These are phyloP conservation scores for Hydnomerulius pinastri DNA, from an alignment of 768 basidiomycete species.

Conservation along the genomic window DNA sequence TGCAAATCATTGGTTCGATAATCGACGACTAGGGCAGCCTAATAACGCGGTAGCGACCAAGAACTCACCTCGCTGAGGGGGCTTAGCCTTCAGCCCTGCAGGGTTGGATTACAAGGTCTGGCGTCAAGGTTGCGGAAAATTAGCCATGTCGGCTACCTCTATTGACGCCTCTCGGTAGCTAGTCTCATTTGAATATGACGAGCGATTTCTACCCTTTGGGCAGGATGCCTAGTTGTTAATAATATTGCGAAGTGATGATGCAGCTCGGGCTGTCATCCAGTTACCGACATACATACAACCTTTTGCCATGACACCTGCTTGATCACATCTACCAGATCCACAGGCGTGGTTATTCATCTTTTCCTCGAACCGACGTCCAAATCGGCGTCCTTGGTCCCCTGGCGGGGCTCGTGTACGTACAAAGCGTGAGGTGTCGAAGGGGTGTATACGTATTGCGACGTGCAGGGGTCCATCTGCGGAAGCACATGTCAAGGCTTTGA, in stretches of 20 bases:
- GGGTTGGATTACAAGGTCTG: not conserved
- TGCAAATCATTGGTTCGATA: slow-evolving; percentile 12
- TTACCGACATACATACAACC: not conserved
- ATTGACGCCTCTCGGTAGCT: not conserved
- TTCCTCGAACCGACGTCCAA: slow-evolving; percentile 1
- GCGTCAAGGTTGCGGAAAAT: not conserved
- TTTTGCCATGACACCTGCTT: slow-evolving; percentile 14
- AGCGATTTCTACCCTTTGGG: slow-evolving; percentile 1
- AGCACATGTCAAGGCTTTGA: slow-evolving; percentile 7
- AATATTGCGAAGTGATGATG: slow-evolving; percentile 9
- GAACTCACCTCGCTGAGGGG: not conserved
- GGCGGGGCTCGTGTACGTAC: slow-evolving; percentile 16
- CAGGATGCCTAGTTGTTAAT: slow-evolving; percentile 14
- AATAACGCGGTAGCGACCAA: slow-evolving; percentile 8
- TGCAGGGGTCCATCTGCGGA: too few species aligned
- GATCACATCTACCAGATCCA: slow-evolving; percentile 9
- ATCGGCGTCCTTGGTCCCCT: slow-evolving; percentile 6
- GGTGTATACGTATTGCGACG: not conserved
- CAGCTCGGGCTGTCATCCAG: slow-evolving; percentile 6
- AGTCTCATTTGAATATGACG: slow-evolving; percentile 4
- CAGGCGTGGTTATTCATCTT: not conserved
- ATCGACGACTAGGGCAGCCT: slow-evolving; percentile 9
- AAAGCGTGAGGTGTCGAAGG: not conserved
- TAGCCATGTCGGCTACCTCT: not conserved
- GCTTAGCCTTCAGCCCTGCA: not conserved